Evolutionary conservation across 805 yeast genomes (phyloP).

Genomic region (Ogataea thermomethanolica): DNA sequence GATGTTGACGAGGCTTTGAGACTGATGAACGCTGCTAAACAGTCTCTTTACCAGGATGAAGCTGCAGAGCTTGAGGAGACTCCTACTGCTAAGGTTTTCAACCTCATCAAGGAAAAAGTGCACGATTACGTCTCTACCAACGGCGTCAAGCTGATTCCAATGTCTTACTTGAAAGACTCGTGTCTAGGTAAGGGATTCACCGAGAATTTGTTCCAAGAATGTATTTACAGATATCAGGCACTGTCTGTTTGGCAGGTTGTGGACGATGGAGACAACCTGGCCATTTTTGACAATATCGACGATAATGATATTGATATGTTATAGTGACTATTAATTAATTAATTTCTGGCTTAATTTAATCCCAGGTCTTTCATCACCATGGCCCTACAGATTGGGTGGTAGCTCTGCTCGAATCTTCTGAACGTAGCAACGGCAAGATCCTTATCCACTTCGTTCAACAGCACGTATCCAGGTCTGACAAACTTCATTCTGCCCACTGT

Average conservation of each 20-base stretch:
- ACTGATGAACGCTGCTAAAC: slow-evolving; percentile 80
- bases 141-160: slow-evolving; percentile 34
- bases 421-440: slow-evolving; percentile 65
- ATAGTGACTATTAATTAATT: slow-evolving; percentile 5
- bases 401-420: slow-evolving; percentile 50
- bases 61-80: slow-evolving; percentile 56
- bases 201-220: slow-evolving; percentile 67
- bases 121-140: slow-evolving; percentile 24
- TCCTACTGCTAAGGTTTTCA: slow-evolving; percentile 65
- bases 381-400: slow-evolving; percentile 82
- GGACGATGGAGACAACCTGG: slow-evolving; percentile 64
- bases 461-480: slow-evolving; percentile 79
- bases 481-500: slow-evolving; percentile 94
- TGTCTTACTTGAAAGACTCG: slow-evolving; percentile 55
- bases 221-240: slow-evolving; percentile 69
- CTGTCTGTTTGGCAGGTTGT: slow-evolving; percentile 74
- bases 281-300: slow-evolving; percentile 44
- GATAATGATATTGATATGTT: slow-evolving; percentile 34
- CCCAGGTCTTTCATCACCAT: slow-evolving; percentile 83
- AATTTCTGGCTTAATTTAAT: slow-evolving; percentile 19
- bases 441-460: slow-evolving; percentile 61
- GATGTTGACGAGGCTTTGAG: slow-evolving; percentile 97
- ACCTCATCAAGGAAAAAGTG: slow-evolving; percentile 53
- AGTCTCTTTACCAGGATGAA: slow-evolving; percentile 62
- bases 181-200: slow-evolving; percentile 82